Base-by-base conservation (phyloP, 1,284 basidiomycete species). In the Heterobasidion parviporum region DNA sequence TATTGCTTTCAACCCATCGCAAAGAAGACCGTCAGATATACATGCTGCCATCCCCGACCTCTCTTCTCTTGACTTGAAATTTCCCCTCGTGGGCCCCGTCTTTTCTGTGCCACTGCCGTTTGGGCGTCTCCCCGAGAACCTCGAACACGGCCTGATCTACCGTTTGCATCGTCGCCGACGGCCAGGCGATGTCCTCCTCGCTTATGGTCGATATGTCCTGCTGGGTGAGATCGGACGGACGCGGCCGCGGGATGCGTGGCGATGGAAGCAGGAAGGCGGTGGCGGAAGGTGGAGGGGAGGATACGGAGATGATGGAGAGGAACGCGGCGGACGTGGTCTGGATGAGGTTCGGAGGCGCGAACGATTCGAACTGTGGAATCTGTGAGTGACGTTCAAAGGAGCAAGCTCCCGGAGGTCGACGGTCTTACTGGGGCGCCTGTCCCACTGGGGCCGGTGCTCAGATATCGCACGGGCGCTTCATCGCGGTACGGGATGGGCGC, bases 291-390 rank as follows among this genome's bases (percentile, higher is more conserved):
- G 50, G 15, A 3, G 14, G n/a, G 10, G 26, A n/a, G 49, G 43
- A 33, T 14, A 51, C 32, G 33, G 62, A 61, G 4, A 68, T 43
- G 15, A 62, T 56, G 20, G 78, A 70, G 52, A 84, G 64, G 57
- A 85, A 74, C 4, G 83, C 72, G 1, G 84, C 81, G 1, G 81
- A 75, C 1, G 81, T 79, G 2, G 76, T 73, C 59, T 78, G 79
- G 35, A 85, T 63, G 43, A 86, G 71, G 60, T 86, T 86, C 10
- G 84, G 83, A 6, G 83, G 78, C 3, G 70, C 63, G 55, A 82
- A 83, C 3, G 65, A 66, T 51, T 73, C 26, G 32, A 49, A 46
- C 34, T 52, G 32, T 14, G 55, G 47, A 36, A 38, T 50, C 59
- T 56, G 16, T 18, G 26, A 16, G 38, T 41, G 12, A 41, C 2